Percentiles rank a stretch among this genome's conserved stretches.
phyloP scores from a whole-genome alignment of 108 stramenopile species.

The Nitzschia putrida region DNA sequence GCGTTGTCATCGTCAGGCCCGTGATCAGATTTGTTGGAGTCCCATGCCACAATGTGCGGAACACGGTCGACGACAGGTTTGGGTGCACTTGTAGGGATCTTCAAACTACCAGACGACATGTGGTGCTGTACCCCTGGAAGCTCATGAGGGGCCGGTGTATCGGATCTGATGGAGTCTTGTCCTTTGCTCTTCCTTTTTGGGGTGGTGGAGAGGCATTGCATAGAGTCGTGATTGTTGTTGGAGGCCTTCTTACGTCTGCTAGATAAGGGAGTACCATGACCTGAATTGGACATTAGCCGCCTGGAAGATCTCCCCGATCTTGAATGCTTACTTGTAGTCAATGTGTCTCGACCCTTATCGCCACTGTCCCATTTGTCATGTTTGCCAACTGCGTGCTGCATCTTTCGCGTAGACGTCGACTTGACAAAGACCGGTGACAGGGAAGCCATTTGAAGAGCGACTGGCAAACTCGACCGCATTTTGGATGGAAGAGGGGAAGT shows the following conservation, averaged over 20 bases:
- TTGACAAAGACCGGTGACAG: not conserved
- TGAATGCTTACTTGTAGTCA: not conserved
- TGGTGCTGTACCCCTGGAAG: not conserved
- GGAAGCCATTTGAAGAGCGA: not conserved
- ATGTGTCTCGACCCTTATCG: not conserved
- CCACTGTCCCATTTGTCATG: not conserved
- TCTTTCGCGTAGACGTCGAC: not conserved
- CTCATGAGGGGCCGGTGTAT: not conserved
- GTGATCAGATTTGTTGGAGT: not conserved
- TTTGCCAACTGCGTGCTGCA: not conserved
- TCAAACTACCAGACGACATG: not conserved
- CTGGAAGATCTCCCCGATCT: not conserved
- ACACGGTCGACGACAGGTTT: constrained; percentile 1
- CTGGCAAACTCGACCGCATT: not conserved
- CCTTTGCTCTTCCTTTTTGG: not conserved
- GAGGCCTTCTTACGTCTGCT: not conserved
- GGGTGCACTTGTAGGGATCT: not conserved
- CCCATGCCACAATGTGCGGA: constrained; percentile 4
- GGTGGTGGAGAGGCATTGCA: not conserved
- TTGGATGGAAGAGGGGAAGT: not conserved
- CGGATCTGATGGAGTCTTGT: no score
- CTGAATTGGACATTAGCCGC: not conserved
- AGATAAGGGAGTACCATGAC: no score
- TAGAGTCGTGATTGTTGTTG: not conserved
- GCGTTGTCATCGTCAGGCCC: not conserved